Base-by-base conservation (phyloP, 75 land plant species). In the Cryptomeria japonica region DNA sequence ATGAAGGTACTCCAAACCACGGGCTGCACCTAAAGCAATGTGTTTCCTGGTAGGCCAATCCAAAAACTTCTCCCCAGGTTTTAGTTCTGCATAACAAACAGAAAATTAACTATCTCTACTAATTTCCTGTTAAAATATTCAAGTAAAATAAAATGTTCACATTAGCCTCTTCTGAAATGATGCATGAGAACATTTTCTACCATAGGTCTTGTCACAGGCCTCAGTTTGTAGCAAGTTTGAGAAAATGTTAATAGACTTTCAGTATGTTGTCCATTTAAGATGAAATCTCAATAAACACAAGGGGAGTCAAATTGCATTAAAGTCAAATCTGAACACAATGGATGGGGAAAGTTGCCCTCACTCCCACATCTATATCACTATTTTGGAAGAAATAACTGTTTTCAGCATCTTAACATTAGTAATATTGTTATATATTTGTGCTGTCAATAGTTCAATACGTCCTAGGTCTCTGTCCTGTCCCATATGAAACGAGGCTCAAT, bases 1-100 rank as follows among this genome's bases (percentile, higher is more conserved):
- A 90, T 96, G 98, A 47, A 96, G 95, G 86, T 96, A 96, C 87
- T 95, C 97, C 79, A 96, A 64, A 51, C 97, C 97, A 38, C 95
- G 93, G 44, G 97, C 97, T 58, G 97, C 92, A 84, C 97, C 97
- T 47, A 96, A 85, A 37, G 97, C 95, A 37, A 96, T 87, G 41
- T 87, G 68, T 88, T 93, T 94, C 87, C 97, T 90, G 19, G 93
- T 89, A 34, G 89, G 89, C 97, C 97, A 96, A 85, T 93, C 94
- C 16, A 95, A 83, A 28, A 88, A 88, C n/a, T 89, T 75, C 46
- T 95, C 96, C 51, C 95, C 95, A 73, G 91, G 91, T 86, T 92
- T 94, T 41, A 94, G 36, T 68, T 94, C 96, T 95, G 90, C 61
- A 90, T 18, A 84, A 25, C 72, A 86, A 55, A 39, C 31, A 68